These are phyloP conservation scores for Haplosporangium sp. DNA, from an alignment of 371 early-diverging fungal species.

Conservation along the genomic window DNA sequence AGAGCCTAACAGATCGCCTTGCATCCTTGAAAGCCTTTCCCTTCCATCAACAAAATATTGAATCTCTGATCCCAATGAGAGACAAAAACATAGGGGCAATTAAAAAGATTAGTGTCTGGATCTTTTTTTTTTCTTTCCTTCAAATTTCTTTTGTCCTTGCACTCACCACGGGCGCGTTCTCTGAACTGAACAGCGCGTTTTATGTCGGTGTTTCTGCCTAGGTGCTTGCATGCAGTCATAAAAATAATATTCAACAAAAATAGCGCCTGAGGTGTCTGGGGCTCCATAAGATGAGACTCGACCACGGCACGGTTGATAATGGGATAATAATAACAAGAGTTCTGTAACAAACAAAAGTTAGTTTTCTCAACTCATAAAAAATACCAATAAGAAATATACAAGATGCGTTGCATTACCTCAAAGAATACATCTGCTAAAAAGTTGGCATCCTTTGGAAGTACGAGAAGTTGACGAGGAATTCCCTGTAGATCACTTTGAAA, in stretches of 20 bases:
- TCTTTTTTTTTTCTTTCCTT: neutral
- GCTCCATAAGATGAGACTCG: conserved; percentile 37
- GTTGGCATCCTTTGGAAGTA: conserved; percentile 40
- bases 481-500: conserved; percentile 3
- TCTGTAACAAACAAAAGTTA: conserved; percentile 7
- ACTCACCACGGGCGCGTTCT: conserved; percentile 40
- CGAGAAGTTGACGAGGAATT: conserved; percentile 26
- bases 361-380: neutral
- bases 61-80: conserved; percentile 16
- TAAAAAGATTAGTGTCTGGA: neutral
- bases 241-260: conserved; percentile 38
- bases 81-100: neutral
- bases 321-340: conserved; percentile 38
- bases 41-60: conserved; percentile 30
- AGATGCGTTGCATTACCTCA: conserved; percentile 15
- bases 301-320: conserved; percentile 30
- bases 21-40: conserved; percentile 30
- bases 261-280: conserved; percentile 26
- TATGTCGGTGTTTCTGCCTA: conserved; percentile 22
- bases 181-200: conserved; percentile 46
- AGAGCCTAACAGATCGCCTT: conserved; percentile 25
- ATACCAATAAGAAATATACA: too few species aligned
- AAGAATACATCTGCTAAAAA: conserved; percentile 41
- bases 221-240: conserved; percentile 51
- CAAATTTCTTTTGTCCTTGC: neutral